These are phyloP conservation scores for Cylindrotheca fusiformis DNA, from an alignment of 108 stramenopile species.

Conservation along the genomic window DNA sequence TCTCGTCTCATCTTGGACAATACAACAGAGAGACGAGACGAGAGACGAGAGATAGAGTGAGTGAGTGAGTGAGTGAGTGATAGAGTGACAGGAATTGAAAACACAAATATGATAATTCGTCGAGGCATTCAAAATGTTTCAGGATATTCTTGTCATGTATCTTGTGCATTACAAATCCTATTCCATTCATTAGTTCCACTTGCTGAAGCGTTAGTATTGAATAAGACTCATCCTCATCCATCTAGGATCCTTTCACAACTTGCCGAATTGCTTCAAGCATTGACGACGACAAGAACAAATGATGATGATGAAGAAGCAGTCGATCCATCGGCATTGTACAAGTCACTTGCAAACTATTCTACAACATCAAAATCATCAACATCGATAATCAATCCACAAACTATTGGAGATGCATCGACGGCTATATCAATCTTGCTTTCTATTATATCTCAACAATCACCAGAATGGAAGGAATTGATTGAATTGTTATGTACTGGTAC, in stretches of 20 bases:
- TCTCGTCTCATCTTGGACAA: too few species aligned
- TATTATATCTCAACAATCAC: conserved; percentile 3
- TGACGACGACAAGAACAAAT: too few species aligned
- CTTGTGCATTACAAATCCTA: conserved; percentile 37
- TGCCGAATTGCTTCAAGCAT: too few species aligned
- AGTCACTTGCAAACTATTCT: neutral
- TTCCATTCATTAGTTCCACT: conserved; percentile 20
- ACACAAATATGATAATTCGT: conserved; percentile 2
- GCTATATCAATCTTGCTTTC: conserved; percentile 21
- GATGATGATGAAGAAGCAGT: neutral
- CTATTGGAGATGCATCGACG: conserved; percentile 42
- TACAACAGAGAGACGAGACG: too few species aligned
- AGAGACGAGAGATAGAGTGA: too few species aligned
- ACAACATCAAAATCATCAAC: neutral
- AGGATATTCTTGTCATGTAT: conserved; percentile 38
- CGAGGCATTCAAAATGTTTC: conserved; percentile 43
- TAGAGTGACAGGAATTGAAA: too few species aligned
- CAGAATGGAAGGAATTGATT: conserved; percentile 7
- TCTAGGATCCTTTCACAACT: neutral
- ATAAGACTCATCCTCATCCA: neutral
- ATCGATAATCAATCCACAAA: conserved; percentile 14
- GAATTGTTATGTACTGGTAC: neutral
- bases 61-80: too few species aligned
- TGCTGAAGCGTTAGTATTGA: neutral
- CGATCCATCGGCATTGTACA: neutral